These are phyloP conservation scores for Candida tetrigidarum DNA, from an alignment of 1,139 yeast species.

Conservation along the genomic window DNA sequence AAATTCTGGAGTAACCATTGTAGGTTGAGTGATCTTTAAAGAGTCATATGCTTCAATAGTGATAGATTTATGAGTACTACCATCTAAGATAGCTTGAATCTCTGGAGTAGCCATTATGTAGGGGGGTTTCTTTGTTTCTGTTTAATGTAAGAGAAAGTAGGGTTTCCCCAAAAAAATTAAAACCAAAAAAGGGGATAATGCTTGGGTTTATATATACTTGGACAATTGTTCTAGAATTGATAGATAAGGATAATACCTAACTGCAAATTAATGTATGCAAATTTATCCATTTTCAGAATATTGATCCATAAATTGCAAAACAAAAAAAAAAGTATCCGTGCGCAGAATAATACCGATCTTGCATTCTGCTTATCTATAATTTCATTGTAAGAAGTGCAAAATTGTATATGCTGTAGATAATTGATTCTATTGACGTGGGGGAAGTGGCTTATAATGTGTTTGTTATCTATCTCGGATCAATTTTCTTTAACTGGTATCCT, in stretches of 20 bases:
- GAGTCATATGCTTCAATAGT: constrained; percentile 12
- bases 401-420: too few relatives aligned
- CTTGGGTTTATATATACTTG: constrained; percentile 2
- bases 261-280: constrained; percentile 1
- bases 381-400: background rate
- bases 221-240: constrained; percentile 4
- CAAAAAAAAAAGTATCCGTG: background rate
- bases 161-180: too few relatives aligned
- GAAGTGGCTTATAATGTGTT: too few relatives aligned
- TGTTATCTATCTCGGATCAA: constrained; percentile 1
- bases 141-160: background rate
- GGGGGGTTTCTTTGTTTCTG: background rate
- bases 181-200: background rate
- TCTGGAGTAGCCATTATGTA: constrained; percentile 9
- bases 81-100: constrained; percentile 12
- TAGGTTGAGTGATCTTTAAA: constrained; percentile 4
- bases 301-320: constrained; percentile 2
- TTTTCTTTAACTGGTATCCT: background rate
- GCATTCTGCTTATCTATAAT: background rate
- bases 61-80: constrained; percentile 13
- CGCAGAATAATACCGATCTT: background rate
- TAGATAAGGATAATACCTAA: constrained; percentile 1
- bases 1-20: constrained; percentile 23
- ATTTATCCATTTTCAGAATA: constrained; percentile 1
- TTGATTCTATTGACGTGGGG: too few relatives aligned